Base-by-base conservation (phyloP, 2,329 filamentous ascomycete genomes). In the Alternaria arborescens region DNA sequence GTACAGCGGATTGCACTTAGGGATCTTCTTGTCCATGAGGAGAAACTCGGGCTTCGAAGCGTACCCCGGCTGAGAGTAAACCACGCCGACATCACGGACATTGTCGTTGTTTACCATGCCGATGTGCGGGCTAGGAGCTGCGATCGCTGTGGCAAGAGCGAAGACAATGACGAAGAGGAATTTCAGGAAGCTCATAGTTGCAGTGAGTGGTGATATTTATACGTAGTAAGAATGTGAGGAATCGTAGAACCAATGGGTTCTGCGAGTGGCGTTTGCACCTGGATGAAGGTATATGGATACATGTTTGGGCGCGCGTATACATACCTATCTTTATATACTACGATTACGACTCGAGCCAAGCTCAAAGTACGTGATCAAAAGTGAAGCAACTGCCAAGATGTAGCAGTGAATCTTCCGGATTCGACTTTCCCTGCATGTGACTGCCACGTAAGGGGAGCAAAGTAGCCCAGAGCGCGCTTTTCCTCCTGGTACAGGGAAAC, bases 71-170 rank as follows among this genome's bases (percentile, higher is more conserved):
- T 60, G 20, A 1, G 52, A 30, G 52, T 61, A 70, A 36, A 66
- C 42, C 7, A 64, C 57, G 36, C 70, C 69, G 14, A 70, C 60
- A 28, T 72, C 69, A 41, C 61, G 63, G 50, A 60, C 20, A 18
- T 47, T 26, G 18, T 62, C 55, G 34, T 62, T 64, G 44, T 69
- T 61, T 18, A 70, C 38, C 70, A 72, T 72, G 38, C 58, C 67
- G 3, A 61, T 46, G 38, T 72, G 70, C 11, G 68, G 64, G 16
- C 47, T 46, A n/a, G 61, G 52, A 8, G 51, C 36, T 3, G 44
- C 58, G 1, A 58, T 20, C 32, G 43, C 22, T 14, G 55, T 20
- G 48, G 34, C 26, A 20, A 26, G 2, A 30, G 60, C 14, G 14
- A 18, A n/a, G 30, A 58, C 10, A n/a, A 12, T 4, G 14, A 41